Conservation (phyloP, 2,329 filamentous ascomycete genomes). For the Ophiostoma sp. region DNA sequence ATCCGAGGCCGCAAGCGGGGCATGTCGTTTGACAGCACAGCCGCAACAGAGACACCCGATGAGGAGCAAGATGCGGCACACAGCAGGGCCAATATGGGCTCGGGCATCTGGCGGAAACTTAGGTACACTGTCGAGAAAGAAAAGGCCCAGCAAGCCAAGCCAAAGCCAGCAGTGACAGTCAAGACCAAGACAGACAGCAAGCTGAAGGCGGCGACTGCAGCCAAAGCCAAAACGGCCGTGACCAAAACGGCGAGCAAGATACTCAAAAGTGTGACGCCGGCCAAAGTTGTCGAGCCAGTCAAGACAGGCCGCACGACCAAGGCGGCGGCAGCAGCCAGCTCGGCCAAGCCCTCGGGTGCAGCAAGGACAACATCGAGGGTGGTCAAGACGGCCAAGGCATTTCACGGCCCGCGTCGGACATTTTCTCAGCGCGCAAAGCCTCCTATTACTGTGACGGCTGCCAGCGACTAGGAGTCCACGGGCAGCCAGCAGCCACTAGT, state of each 20-base stretch:
- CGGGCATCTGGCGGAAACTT: constrained; percentile 27
- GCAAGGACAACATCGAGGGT: neutral
- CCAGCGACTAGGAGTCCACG: constrained; percentile 2
- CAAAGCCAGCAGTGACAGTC: neutral
- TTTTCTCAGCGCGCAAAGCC: neutral
- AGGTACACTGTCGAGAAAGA: constrained; percentile 23
- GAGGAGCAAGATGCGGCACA: neutral
- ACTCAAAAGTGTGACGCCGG: neutral
- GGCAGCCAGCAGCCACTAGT: neutral
- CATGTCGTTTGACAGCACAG: neutral
- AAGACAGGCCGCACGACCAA: constrained; percentile 11
- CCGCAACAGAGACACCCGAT: constrained; percentile 7
- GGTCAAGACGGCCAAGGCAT: constrained; percentile 17
- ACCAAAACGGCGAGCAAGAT: neutral
- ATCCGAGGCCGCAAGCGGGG: constrained; percentile 39
- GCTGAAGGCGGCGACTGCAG: neutral
- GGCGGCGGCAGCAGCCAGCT: neutral
- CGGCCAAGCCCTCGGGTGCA: neutral
- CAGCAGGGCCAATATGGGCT: constrained; percentile 18
- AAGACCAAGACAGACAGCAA: constrained; percentile 14
- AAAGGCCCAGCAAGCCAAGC: constrained; percentile 1
- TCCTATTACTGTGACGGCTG: neutral
- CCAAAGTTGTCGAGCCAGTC: neutral
- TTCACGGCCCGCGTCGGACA: constrained; percentile 17
- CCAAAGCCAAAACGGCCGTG: neutral